phyloP scores from a whole-genome alignment of 225 moss, liverwort and hornwort genomes.

The Polytrichum commune region DNA sequence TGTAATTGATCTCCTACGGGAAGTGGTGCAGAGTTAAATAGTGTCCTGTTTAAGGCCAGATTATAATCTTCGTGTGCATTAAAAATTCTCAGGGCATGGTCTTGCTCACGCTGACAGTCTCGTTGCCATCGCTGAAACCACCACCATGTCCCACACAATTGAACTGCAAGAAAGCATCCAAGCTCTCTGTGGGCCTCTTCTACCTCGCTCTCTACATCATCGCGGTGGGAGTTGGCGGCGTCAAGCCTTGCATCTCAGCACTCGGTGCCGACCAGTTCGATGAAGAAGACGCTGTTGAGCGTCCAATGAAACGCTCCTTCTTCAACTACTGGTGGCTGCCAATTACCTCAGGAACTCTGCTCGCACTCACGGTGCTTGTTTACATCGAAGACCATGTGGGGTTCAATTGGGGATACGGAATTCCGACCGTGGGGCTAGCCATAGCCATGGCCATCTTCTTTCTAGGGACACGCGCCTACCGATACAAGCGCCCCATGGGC shows the following conservation, averaged over 20 bases:
- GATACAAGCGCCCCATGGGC: conserved; percentile 43
- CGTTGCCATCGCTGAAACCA: conserved; percentile 36
- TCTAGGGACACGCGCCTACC: conserved; percentile 19
- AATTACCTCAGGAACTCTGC: conserved; percentile 18
- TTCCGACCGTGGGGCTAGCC: conserved; percentile 35
- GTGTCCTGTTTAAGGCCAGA: no score
- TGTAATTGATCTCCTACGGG: no score
- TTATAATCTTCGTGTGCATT: no score
- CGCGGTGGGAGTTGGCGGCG: conserved; percentile 47
- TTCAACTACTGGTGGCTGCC: conserved; percentile 59
- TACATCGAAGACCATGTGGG: conserved; percentile 54
- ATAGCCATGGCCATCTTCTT: conserved; percentile 26
- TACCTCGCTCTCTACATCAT: conserved; percentile 48
- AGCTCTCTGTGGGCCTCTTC: conserved; percentile 25
- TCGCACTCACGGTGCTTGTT: conserved; percentile 40
- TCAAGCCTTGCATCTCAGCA: conserved; percentile 41
- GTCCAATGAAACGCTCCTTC: conserved; percentile 48
- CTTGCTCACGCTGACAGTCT: conserved; percentile 39
- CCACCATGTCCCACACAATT: conserved; percentile 21
- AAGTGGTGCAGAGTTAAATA: no score
- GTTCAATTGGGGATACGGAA: conserved; percentile 59
- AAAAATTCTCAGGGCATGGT: conserved; percentile 29
- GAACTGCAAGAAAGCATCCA: conserved; percentile 38
- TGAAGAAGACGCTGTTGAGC: conserved; percentile 41
- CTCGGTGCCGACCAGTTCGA: conserved; percentile 84